Base-by-base conservation (phyloP, 2,329 filamentous ascomycete genomes). In the Fusarium camptoceras region DNA sequence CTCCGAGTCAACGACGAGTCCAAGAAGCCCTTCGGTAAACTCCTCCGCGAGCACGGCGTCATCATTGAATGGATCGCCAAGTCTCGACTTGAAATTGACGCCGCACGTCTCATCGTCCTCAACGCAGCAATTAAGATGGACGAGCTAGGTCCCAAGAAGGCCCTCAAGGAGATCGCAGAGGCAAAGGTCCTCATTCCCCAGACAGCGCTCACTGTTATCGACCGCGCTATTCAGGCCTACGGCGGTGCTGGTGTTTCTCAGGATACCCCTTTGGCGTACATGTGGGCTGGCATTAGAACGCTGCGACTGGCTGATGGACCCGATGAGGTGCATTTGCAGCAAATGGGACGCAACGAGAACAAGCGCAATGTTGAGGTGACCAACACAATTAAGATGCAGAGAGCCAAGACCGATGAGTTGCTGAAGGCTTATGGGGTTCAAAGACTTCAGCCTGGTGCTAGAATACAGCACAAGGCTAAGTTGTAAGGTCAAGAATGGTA, bases 61-160 rank as follows among this genome's bases (percentile, higher is more conserved):
- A 95, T 98, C 81, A 89, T 98, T 42, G 94, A 98, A 79, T 97
- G 96, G 88, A 93, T 98, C 39, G 96, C 96, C 44, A 92, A 91
- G 77, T 96, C 94, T 2, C 91, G 96, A 30, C 90, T 98, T 73
- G 95, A 98, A 78, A 97, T 99, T 77, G 95, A 98, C 80, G 89
- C 94, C 2, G 93, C 95, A 0, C 92, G 96, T 37, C 88, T 99
- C 14, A 83, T 96, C 42, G 96, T 98, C 10, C 89, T 98, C 70
- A 98, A 98, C 81, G 96, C 96, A 2, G 96, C 96, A 65, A 92
- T 97, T 81, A 94, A 93, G 83, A 98, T 99, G 84, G 96, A 99
- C 82, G 88, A 92, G 73, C 88, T 90, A 22, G 92, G 95, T 73
- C 92, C 96, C 74, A 98, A 98, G 85, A 89, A 90, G 71, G 94